These are phyloP conservation scores for Gossypium lobatum DNA, from an alignment of 441 rosid species.

Conservation along the genomic window DNA sequence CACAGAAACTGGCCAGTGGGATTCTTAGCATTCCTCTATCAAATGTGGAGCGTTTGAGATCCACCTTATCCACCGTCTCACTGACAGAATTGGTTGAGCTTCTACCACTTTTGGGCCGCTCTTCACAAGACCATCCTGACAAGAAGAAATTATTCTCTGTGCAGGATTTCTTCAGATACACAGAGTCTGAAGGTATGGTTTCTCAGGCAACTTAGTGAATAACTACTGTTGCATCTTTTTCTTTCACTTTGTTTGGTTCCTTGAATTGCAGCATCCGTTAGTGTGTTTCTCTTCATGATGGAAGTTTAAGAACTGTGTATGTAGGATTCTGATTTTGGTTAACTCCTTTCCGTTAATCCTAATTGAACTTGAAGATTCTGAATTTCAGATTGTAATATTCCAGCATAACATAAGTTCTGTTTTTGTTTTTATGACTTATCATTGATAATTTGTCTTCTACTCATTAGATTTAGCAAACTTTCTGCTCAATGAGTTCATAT, in stretches of 20 bases:
- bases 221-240: not conserved
- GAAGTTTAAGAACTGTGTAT: not conserved
- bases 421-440: not conserved
- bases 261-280: not conserved
- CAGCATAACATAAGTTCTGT: not conserved
- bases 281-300: not conserved
- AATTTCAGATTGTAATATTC: not conserved
- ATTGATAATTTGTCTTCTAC: not conserved
- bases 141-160: constrained; percentile 92
- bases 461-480: not conserved
- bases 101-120: constrained; percentile 66
- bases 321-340: not conserved
- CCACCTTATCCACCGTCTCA: constrained; percentile 80
- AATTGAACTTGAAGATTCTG: constrained; percentile 3
- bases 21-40: constrained; percentile 80
- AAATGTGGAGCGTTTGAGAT: constrained; percentile 87
- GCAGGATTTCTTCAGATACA: constrained; percentile 97
- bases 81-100: constrained; percentile 87
- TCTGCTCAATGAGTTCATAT: not conserved
- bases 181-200: constrained; percentile 87
- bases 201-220: not conserved
- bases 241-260: not conserved
- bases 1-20: constrained; percentile 76
- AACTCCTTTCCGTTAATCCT: not conserved
- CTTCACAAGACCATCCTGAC: constrained; percentile 88